Evolutionary conservation across 2,329 filamentous ascomycete genomes (phyloP).

Genomic region (Massarina eburnea): DNA sequence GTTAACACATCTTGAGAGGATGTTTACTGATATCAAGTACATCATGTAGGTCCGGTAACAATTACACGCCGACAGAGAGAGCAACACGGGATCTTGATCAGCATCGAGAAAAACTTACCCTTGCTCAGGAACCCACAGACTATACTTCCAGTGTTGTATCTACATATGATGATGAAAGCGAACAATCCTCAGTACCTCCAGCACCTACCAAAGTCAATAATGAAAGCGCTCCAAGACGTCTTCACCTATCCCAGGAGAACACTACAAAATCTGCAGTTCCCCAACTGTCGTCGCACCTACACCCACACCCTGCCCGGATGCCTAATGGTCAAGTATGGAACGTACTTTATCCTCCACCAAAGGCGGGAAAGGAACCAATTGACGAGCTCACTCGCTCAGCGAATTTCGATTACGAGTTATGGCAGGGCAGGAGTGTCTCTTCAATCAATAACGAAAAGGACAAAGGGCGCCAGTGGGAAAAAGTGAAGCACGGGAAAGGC

Average conservation of each 20-base stretch:
- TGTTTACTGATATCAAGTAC: no score
- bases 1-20: no score
- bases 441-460: not conserved
- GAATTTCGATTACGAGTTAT: constrained; percentile 7
- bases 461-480: not conserved
- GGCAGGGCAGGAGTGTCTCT: not conserved
- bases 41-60: not conserved
- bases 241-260: not conserved
- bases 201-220: not conserved
- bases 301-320: constrained; percentile 2
- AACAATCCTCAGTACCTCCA: not conserved
- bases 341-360: not conserved
- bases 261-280: not conserved
- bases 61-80: not conserved
- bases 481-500: constrained; percentile 1
- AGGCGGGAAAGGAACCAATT: not conserved
- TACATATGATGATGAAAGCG: not conserved
- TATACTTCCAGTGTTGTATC: not conserved
- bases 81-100: not conserved
- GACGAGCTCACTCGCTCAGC: constrained; percentile 5
- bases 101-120: not conserved
- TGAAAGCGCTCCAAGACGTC: no score
- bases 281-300: not conserved
- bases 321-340: not conserved
- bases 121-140: not conserved